A percentile compares a stretch with the other conserved stretches of the same genome.
Evolutionary conservation across 192 early-diverging fungal species (phyloP).

Genomic region (Gamsiella multidivaricata): DNA sequence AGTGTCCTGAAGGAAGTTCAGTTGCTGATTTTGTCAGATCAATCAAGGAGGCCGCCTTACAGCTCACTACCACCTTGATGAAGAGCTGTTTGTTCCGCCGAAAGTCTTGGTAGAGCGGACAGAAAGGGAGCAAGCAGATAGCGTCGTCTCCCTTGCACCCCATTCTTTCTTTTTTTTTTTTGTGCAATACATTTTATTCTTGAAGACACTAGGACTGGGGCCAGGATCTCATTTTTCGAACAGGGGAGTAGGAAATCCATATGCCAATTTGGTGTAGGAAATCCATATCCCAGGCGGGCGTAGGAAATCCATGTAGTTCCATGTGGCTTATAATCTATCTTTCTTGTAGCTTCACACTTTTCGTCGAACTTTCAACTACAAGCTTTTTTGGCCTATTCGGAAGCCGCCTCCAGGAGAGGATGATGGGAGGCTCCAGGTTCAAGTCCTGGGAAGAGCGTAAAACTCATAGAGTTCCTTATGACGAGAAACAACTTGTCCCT

Average conservation of each 20-base stretch:
- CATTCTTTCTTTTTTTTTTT: slow-evolving; percentile 1
- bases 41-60: slow-evolving; percentile 44
- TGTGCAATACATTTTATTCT: too few relatives aligned
- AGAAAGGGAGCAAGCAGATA: neutral
- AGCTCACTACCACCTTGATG: neutral
- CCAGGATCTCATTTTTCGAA: too few relatives aligned
- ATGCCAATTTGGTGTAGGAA: too few relatives aligned
- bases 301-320: too few relatives aligned
- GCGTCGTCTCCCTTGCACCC: neutral
- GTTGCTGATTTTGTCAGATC: slow-evolving; percentile 52
- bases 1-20: slow-evolving; percentile 52
- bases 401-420: neutral
- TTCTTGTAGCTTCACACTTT: too few relatives aligned
- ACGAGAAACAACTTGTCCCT: slow-evolving; percentile 16
- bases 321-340: too few relatives aligned
- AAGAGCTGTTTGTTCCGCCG: slow-evolving; percentile 7
- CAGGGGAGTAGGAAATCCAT: too few relatives aligned
- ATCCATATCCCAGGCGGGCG: too few relatives aligned
- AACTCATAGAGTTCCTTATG: slow-evolving; percentile 3
- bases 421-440: slow-evolving; percentile 8
- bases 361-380: too few relatives aligned
- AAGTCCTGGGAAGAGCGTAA: slow-evolving; percentile 8
- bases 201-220: neutral
- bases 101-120: neutral
- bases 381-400: slow-evolving; percentile 10